Conservation (phyloP, 2,329 filamentous ascomycete species). For the Bipolaris gigantea region DNA sequence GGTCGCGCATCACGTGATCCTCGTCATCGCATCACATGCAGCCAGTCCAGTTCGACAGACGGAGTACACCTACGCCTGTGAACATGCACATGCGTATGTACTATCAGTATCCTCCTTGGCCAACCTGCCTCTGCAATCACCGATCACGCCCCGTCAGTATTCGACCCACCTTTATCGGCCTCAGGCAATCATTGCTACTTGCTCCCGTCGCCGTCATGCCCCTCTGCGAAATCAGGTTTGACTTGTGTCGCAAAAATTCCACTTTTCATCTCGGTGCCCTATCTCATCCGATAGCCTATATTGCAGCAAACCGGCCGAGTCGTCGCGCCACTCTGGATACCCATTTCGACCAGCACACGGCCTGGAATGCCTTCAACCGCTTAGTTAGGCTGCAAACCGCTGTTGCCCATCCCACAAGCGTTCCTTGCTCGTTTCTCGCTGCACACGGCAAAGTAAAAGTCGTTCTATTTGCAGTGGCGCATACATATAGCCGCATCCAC, state of each 20-base stretch:
- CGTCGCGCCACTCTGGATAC: not conserved
- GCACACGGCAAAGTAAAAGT: not conserved
- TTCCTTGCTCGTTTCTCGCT: not conserved
- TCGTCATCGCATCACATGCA: slow-evolving; percentile 11
- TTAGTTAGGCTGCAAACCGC: not conserved
- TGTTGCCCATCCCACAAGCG: not conserved
- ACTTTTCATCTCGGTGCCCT: slow-evolving; percentile 15
- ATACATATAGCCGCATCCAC: not conserved
- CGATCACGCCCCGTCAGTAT: not conserved
- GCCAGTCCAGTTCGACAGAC: not conserved
- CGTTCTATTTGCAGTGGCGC: not conserved
- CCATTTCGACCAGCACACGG: not conserved
- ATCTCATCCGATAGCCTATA: not conserved
- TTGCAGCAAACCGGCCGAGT: not conserved
- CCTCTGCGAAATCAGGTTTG: slow-evolving; percentile 6
- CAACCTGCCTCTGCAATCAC: not conserved
- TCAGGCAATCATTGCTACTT: not conserved
- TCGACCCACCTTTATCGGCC: not conserved
- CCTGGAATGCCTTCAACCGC: not conserved
- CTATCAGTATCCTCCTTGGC: not conserved
- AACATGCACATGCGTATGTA: not conserved
- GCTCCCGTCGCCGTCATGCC: slow-evolving; percentile 1
- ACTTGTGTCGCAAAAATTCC: slow-evolving; percentile 6
- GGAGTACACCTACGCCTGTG: not conserved
- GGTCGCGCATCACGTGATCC: slow-evolving; percentile 22